A percentile compares a stretch with the other conserved stretches of the same genome.
These are phyloP conservation scores for Porphyra umbilicalis DNA, from an alignment of 31 red algal genomes.

Conservation along the genomic window DNA sequence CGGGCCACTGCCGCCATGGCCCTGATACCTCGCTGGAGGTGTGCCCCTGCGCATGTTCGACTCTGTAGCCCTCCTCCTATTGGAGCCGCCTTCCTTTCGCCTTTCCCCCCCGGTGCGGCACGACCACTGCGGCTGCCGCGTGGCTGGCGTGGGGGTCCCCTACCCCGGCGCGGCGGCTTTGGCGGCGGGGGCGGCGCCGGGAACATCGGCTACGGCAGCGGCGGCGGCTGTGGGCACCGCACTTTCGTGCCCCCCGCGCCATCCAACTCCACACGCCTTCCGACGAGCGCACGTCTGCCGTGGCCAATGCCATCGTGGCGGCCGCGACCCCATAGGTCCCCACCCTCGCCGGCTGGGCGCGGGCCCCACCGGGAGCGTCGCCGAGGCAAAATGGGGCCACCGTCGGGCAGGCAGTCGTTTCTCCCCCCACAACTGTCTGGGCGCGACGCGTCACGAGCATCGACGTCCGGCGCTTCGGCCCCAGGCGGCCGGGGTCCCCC, in stretches of 20 bases:
- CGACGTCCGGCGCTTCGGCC: too few relatives aligned
- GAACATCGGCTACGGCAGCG: neutral
- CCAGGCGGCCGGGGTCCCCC: neutral
- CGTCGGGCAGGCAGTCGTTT: neutral
- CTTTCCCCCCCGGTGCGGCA: neutral
- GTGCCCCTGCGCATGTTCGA: neutral
- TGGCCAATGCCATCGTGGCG: neutral
- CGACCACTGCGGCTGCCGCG: neutral
- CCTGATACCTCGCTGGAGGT: neutral
- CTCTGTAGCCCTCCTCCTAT: neutral
- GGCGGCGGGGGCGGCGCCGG: neutral
- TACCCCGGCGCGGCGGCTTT: neutral
- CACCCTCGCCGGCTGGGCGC: neutral
- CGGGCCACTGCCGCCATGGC: too few relatives aligned
- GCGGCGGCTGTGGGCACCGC: neutral
- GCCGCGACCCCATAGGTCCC: neutral
- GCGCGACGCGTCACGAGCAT: neutral
- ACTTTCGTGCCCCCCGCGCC: neutral
- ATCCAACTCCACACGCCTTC: neutral
- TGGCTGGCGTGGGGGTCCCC: neutral
- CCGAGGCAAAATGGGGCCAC: neutral
- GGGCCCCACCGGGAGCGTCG: neutral
- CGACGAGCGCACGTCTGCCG: neutral
- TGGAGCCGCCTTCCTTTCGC: neutral
- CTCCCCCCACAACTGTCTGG: neutral